These are phyloP conservation scores for Mesotaenium endlicherianum DNA, from an alignment of 139 green algal species.

Conservation along the genomic window DNA sequence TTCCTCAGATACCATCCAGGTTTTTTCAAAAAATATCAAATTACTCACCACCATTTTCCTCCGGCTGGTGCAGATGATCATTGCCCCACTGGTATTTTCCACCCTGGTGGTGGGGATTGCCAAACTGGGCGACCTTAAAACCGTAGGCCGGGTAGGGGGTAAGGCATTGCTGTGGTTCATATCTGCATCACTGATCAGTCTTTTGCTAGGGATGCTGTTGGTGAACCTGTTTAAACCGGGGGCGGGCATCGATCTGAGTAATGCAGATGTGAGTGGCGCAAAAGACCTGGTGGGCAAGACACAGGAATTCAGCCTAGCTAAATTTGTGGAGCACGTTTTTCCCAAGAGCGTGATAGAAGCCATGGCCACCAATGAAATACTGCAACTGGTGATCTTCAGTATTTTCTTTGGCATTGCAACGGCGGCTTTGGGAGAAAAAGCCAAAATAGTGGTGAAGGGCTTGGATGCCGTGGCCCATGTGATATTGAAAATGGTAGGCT, in stretches of 20 bases:
- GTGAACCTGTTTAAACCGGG: neutral
- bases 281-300: no score
- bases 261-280: neutral
- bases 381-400: neutral
- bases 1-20: no score
- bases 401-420: neutral
- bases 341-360: neutral
- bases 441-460: neutral
- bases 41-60: no score
- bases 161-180: neutral
- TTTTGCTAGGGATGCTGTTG: neutral
- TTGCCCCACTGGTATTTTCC: neutral
- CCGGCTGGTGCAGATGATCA: neutral
- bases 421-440: neutral
- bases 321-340: neutral
- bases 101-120: neutral
- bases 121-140: neutral
- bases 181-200: neutral
- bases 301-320: no score
- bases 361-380: neutral
- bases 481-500: neutral
- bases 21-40: no score
- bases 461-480: neutral
- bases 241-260: neutral
- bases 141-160: neutral